Percentiles rank a stretch among this genome's conserved stretches.
phyloP scores from a whole-genome alignment of 2,329 filamentous ascomycete genomes.

The Thermothelomyces thermophilus region DNA sequence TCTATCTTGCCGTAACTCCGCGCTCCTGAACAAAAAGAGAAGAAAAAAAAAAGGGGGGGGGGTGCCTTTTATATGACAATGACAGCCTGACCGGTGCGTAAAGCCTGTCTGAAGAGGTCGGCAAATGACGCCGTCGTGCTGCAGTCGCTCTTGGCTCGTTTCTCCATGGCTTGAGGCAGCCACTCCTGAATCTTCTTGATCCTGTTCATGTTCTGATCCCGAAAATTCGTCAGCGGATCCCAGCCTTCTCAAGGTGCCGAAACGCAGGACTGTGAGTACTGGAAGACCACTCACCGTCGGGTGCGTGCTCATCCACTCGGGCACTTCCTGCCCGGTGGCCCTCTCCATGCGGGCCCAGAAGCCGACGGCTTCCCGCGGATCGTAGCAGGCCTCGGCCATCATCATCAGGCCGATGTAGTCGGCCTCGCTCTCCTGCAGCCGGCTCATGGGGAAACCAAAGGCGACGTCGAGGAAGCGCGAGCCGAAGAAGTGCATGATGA shows the following conservation, averaged over 20 bases:
- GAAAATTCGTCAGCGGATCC: not conserved
- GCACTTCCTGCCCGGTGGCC: constrained; percentile 43
- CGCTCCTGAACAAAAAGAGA: not conserved
- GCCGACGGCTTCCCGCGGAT: constrained; percentile 58
- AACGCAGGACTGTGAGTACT: too few species aligned
- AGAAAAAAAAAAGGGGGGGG: too few species aligned
- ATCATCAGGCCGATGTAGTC: constrained; percentile 78
- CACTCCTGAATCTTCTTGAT: constrained; percentile 60
- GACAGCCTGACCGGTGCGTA: constrained; percentile 29
- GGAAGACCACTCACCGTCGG: constrained; percentile 56
- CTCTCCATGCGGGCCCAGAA: constrained; percentile 64
- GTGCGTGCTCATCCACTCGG: constrained; percentile 71
- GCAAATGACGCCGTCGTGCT: constrained; percentile 46
- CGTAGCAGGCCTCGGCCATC: constrained; percentile 74
- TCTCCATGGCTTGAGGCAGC: constrained; percentile 51
- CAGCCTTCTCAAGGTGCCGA: too few species aligned
- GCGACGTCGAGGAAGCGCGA: constrained; percentile 53
- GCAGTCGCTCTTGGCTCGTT: constrained; percentile 49
- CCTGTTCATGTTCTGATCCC: constrained; percentile 45
- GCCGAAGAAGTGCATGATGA: constrained; percentile 36
- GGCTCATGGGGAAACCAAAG: constrained; percentile 61
- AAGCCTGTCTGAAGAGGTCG: constrained; percentile 43
- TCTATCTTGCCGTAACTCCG: not conserved
- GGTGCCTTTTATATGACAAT: not conserved
- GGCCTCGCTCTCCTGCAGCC: constrained; percentile 69